Percentiles rank a stretch among this genome's conserved stretches.
These are phyloP conservation scores for Ophiostoma ulmi DNA, from an alignment of 2,329 filamentous ascomycete genomes.

Conservation along the genomic window DNA sequence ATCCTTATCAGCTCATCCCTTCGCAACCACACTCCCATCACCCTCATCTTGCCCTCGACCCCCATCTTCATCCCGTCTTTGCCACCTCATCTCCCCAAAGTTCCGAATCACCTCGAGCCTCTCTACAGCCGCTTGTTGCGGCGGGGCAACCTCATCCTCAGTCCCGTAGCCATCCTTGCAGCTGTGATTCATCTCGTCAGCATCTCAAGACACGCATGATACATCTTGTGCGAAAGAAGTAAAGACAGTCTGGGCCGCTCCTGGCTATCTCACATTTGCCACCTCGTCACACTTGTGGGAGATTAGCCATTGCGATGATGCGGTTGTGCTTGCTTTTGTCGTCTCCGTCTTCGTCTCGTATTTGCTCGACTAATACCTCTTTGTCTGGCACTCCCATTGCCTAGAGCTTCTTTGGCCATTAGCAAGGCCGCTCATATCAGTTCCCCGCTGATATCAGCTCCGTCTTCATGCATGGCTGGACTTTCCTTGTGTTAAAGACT, in stretches of 20 bases:
- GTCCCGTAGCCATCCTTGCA: background rate
- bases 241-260: background rate
- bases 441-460: background rate
- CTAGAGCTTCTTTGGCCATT: background rate
- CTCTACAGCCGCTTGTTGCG: background rate
- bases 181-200: background rate
- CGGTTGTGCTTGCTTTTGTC: background rate
- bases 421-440: background rate
- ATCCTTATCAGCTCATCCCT: background rate
- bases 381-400: background rate
- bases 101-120: background rate
- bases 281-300: conserved; percentile 9
- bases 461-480: background rate
- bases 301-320: background rate
- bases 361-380: background rate
- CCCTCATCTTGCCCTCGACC: background rate
- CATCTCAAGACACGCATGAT: background rate
- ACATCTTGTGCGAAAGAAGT: background rate
- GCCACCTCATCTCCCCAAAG: conserved; percentile 1
- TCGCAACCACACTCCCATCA: background rate
- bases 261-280: background rate
- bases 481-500: background rate
- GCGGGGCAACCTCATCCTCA: background rate
- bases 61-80: conserved; percentile 10
- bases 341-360: background rate